Evolutionary conservation across 805 yeast species (phyloP).

Genomic region (Torulaspora delbrueckii): DNA sequence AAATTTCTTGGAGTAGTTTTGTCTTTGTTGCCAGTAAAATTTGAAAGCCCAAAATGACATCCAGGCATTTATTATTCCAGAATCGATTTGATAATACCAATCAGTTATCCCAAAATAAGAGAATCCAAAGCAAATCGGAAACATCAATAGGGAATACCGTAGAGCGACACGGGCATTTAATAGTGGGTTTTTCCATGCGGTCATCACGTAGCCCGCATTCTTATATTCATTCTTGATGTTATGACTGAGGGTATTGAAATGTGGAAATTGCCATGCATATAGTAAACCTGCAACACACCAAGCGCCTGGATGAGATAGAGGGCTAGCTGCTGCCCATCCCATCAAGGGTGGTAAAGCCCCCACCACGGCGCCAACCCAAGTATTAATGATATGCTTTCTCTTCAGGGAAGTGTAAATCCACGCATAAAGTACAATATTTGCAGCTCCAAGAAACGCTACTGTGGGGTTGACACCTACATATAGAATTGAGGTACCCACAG

Average conservation of each 20-base stretch:
- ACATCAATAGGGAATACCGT: slow-evolving; percentile 86
- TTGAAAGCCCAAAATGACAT: slow-evolving; percentile 68
- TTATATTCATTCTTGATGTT: slow-evolving; percentile 83
- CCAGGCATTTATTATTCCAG: slow-evolving; percentile 82
- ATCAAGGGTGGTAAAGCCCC: slow-evolving; percentile 98
- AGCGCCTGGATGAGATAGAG: slow-evolving; percentile 80
- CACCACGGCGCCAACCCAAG: slow-evolving; percentile 99
- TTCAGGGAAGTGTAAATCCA: slow-evolving; percentile 91
- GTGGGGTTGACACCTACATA: slow-evolving; percentile 79
- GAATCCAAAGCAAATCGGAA: slow-evolving; percentile 84
- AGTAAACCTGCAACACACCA: slow-evolving; percentile 89
- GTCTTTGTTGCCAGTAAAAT: slow-evolving; percentile 81
- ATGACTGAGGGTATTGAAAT: slow-evolving; percentile 88
- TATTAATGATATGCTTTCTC: slow-evolving; percentile 76
- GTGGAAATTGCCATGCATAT: slow-evolving; percentile 99
- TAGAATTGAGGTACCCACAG: slow-evolving; percentile 62
- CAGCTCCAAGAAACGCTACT: slow-evolving; percentile 74
- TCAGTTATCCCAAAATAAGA: slow-evolving; percentile 79
- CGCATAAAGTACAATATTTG: slow-evolving; percentile 77
- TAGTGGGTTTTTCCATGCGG: slow-evolving; percentile 87
- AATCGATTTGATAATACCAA: slow-evolving; percentile 72
- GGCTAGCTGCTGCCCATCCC: slow-evolving; percentile 97
- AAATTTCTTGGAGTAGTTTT: slow-evolving; percentile 44
- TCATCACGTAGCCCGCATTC: slow-evolving; percentile 95
- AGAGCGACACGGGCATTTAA: slow-evolving; percentile 91